Evolutionary conservation across 441 rosid species (phyloP).

Genomic region (Populus trichocarpa): DNA sequence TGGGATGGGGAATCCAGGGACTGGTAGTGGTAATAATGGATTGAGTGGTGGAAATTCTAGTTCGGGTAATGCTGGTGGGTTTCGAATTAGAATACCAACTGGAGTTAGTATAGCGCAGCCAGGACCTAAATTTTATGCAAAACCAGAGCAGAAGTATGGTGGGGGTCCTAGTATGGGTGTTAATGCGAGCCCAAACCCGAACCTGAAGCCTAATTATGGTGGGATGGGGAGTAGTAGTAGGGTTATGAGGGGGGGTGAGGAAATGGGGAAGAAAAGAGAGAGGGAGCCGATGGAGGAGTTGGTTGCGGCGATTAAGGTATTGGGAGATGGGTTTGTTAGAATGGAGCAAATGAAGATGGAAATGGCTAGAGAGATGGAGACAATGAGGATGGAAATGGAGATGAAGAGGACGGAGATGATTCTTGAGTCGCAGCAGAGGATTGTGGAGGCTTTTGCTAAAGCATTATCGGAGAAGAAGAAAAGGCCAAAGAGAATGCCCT

Average conservation of each 20-base stretch:
- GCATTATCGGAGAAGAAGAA: constrained; percentile 59
- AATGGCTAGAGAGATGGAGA: constrained; percentile 78
- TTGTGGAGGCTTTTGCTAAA: constrained; percentile 72
- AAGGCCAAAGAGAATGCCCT: constrained; percentile 49
- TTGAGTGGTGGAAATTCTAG: constrained; percentile 18
- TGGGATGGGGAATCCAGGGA: constrained; percentile 39
- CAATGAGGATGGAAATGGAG: constrained; percentile 90
- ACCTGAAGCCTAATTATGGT: constrained; percentile 10
- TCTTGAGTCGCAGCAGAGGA: constrained; percentile 75
- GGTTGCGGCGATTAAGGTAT: constrained; percentile 67
- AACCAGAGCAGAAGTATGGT: constrained; percentile 44
- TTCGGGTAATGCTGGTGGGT: constrained; percentile 33
- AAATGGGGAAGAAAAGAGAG: constrained; percentile 37
- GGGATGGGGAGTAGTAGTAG: constrained; percentile 36
- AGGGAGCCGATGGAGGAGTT: constrained; percentile 66
- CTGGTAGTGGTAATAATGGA: constrained; percentile 25
- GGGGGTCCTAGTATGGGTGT: constrained; percentile 29
- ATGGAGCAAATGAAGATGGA: constrained; percentile 95
- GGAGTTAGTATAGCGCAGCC: constrained; percentile 79
- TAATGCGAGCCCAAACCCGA: neutral
- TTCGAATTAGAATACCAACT: constrained; percentile 71
- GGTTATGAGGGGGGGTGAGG: constrained; percentile 34
- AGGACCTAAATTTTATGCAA: constrained; percentile 47
- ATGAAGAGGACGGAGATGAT: constrained; percentile 85
- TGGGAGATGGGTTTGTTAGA: constrained; percentile 79